Conservation (phyloP, 305 asterid species). For the Rubia balearica region DNA sequence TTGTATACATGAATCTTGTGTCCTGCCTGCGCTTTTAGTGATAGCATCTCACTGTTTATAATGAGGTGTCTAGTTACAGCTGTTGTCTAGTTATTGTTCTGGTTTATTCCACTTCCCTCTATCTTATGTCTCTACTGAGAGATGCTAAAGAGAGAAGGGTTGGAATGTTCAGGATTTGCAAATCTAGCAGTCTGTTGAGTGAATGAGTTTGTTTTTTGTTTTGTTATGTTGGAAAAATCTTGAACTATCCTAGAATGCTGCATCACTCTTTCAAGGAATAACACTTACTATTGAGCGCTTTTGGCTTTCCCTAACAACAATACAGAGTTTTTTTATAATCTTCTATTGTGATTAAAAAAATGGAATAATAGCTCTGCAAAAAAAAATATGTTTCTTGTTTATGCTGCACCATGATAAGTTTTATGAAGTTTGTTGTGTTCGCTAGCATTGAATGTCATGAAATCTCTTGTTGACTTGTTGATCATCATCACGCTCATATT, state of each 20-base stretch:
- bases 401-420: not conserved
- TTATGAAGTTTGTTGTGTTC: not conserved
- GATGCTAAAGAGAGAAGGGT: slow-evolving; percentile 13
- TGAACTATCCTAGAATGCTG: not conserved
- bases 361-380: not conserved
- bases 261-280: slow-evolving; percentile 1
- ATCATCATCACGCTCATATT: not conserved
- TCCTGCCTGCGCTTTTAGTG: too few species aligned
- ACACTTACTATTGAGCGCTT: not conserved
- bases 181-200: not conserved
- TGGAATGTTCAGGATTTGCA: slow-evolving; percentile 13
- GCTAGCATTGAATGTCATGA: not conserved
- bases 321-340: not conserved
- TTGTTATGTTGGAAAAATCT: not conserved
- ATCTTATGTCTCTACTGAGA: slow-evolving; percentile 13
- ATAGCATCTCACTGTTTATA: not conserved
- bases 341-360: not conserved
- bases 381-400: too few species aligned
- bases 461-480: not conserved
- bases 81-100: slow-evolving; percentile 5
- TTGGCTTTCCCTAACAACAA: not conserved
- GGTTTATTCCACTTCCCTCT: not conserved
- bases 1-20: too few species aligned
- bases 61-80: slow-evolving; percentile 17
- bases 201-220: not conserved